Conservation (phyloP, 257 asterid species). For the Nicotiana otophora region DNA sequence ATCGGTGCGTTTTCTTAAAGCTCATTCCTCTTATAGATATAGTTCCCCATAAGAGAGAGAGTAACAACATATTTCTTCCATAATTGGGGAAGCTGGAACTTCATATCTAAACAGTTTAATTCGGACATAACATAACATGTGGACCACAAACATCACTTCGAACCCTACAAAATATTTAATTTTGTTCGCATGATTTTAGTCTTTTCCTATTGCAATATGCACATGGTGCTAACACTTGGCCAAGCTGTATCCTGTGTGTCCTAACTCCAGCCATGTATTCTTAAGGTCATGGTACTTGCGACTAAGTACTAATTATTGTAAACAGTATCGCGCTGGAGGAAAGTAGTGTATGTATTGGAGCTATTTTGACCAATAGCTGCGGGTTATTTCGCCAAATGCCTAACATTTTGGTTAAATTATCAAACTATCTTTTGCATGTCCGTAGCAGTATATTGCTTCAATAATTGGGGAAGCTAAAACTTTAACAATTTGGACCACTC, state of each 20-base stretch:
- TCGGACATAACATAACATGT: not conserved
- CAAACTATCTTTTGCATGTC: too few relatives aligned
- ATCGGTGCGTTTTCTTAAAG: too few relatives aligned
- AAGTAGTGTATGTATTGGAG: too few relatives aligned
- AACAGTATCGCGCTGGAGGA: not conserved
- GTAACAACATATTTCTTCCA: not conserved
- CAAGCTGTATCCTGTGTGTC: not conserved
- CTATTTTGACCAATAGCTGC: not conserved
- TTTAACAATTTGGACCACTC: too few relatives aligned
- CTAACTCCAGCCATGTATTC: not conserved
- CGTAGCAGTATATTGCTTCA: too few relatives aligned
- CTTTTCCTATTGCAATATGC: not conserved
- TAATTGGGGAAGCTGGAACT: not conserved
- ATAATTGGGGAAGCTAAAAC: too few relatives aligned
- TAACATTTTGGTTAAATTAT: too few relatives aligned
- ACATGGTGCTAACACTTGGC: not conserved
- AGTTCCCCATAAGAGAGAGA: not conserved
- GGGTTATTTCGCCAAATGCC: too few relatives aligned
- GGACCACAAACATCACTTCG: not conserved
- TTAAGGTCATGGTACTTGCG: not conserved
- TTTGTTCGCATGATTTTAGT: not conserved
- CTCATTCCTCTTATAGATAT: not conserved
- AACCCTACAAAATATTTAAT: not conserved
- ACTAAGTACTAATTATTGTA: not conserved
- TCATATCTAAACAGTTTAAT: not conserved